A percentile compares a stretch with the other conserved stretches of the same genome.
These are phyloP conservation scores for Mycena pura DNA, from an alignment of 768 basidiomycete genomes.

Conservation along the genomic window DNA sequence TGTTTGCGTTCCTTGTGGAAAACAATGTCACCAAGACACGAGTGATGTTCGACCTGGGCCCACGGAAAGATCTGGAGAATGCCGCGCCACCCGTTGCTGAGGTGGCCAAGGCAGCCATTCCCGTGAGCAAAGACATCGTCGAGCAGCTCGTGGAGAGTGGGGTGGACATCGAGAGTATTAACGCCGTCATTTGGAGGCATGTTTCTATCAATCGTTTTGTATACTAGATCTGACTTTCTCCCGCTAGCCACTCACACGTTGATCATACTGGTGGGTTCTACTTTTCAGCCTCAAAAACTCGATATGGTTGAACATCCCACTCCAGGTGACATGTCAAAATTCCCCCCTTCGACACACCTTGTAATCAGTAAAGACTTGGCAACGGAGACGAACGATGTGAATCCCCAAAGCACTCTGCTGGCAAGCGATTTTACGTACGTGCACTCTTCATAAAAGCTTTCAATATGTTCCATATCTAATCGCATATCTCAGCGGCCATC, in stretches of 20 bases:
- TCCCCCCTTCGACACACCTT: constrained; percentile 16
- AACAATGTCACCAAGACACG: background rate
- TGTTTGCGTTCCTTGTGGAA: constrained; percentile 28
- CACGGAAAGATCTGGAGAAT: constrained; percentile 8
- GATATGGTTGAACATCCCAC: too few species aligned
- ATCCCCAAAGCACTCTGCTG: too few species aligned
- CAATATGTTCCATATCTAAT: too few species aligned
- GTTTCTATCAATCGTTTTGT: background rate
- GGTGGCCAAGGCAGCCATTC: background rate
- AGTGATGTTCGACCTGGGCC: constrained; percentile 12
- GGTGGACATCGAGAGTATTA: constrained; percentile 7
- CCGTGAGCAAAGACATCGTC: constrained; percentile 1
- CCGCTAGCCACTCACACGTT: constrained; percentile 22
- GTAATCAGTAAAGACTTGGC: constrained; percentile 17
- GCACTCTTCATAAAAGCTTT: too few species aligned
- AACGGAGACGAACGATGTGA: background rate
- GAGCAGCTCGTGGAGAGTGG: constrained; percentile 10
- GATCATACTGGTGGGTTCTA: constrained; percentile 23
- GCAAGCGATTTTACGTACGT: too few species aligned
- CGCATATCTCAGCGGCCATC: constrained; percentile 26
- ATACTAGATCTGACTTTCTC: background rate
- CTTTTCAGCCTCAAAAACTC: too few species aligned
- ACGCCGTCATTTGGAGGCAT: constrained; percentile 28
- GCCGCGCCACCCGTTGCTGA: background rate
- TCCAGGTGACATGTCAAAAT: constrained; percentile 25